These are phyloP conservation scores for Phytophthora hibernalis DNA, from an alignment of 352 stramenopile species.

Conservation along the genomic window DNA sequence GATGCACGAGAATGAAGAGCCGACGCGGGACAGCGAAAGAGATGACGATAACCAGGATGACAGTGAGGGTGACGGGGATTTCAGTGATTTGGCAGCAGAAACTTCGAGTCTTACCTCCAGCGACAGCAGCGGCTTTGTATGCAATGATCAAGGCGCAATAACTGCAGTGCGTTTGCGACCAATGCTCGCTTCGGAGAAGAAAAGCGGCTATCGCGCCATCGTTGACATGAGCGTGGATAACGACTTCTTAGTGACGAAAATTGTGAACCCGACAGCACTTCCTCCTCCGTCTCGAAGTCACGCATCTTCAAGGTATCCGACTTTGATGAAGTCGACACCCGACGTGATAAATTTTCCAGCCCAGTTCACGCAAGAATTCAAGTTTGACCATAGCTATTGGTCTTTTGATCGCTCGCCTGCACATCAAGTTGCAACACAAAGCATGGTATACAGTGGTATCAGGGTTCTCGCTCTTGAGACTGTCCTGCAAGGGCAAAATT, in stretches of 20 bases:
- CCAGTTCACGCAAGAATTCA: conserved; percentile 78
- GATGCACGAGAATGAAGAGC: conserved; percentile 4
- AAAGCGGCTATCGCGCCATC: conserved; percentile 60
- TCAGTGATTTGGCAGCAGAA: conserved; percentile 30
- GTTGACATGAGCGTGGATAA: conserved; percentile 56
- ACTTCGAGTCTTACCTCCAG: conserved; percentile 40
- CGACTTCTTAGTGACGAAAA: conserved; percentile 57
- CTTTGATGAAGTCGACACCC: conserved; percentile 10
- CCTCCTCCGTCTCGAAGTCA: not conserved
- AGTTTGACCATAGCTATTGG: conserved; percentile 80
- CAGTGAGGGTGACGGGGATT: conserved; percentile 25
- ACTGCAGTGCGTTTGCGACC: conserved; percentile 78
- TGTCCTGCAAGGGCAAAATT: conserved; percentile 70
- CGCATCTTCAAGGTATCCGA: not conserved
- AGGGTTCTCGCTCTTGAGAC: conserved; percentile 63
- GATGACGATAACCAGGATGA: conserved; percentile 28
- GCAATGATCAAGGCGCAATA: conserved; percentile 57
- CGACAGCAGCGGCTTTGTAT: conserved; percentile 22
- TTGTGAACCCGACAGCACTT: conserved; percentile 66
- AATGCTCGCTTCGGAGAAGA: conserved; percentile 70
- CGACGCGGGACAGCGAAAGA: conserved; percentile 14
- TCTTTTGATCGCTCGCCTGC: conserved; percentile 54
- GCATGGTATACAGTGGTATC: conserved; percentile 63
- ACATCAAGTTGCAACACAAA: conserved; percentile 53
- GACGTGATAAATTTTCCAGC: conserved; percentile 28